Percentiles rank a stretch among this genome's conserved stretches.
phyloP scores from a whole-genome alignment of 1,284 basidiomycete genomes.

The Inonotus hispidus region DNA sequence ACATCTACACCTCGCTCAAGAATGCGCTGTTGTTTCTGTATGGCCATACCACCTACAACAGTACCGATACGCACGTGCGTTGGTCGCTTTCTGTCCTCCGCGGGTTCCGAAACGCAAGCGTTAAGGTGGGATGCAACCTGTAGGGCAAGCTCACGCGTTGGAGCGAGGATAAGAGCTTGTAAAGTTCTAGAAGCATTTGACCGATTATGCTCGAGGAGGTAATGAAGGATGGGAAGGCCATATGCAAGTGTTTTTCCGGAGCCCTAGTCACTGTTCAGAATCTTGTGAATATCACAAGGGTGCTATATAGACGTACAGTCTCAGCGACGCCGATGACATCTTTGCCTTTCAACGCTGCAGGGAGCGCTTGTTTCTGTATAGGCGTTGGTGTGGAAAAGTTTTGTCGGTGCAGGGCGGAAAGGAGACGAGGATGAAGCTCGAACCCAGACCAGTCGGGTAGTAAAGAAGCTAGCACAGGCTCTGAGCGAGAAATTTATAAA shows the following conservation, averaged over 20 bases:
- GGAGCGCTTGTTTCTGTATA: conserved; percentile 80
- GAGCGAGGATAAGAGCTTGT: conserved; percentile 81
- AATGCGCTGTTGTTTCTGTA: conserved; percentile 90
- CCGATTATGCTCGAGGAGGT: conserved; percentile 54
- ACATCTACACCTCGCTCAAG: conserved; percentile 84
- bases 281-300: background rate
- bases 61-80: conserved; percentile 82
- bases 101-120: conserved; percentile 39
- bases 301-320: conserved; percentile 50
- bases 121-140: conserved; percentile 90
- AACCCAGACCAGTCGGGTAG: conserved; percentile 70
- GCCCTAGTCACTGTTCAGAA: conserved; percentile 48
- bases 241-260: conserved; percentile 98
- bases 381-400: conserved; percentile 79
- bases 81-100: conserved; percentile 28
- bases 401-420: conserved; percentile 64
- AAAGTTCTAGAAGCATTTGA: conserved; percentile 44
- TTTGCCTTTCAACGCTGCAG: conserved; percentile 54
- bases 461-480: conserved; percentile 32
- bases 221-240: conserved; percentile 83
- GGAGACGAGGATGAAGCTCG: conserved; percentile 62
- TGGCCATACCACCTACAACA: conserved; percentile 92
- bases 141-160: conserved; percentile 92
- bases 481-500: background rate
- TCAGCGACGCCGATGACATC: conserved; percentile 91